Evolutionary conservation across 2,329 filamentous ascomycete species (phyloP).

Genomic region (Thelonectria blattea): DNA sequence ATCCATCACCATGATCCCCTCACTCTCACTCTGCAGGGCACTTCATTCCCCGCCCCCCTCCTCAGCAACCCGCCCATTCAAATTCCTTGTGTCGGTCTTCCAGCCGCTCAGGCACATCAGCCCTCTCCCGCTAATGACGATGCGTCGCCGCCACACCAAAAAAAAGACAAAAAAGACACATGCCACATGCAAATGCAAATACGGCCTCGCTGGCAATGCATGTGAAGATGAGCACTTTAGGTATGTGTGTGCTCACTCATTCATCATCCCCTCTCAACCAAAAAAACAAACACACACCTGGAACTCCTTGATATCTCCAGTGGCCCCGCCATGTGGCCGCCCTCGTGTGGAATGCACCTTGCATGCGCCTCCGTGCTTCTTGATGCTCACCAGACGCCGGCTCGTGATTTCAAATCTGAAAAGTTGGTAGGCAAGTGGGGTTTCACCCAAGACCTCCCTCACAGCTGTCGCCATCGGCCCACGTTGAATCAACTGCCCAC

Average conservation of each 20-base stretch:
- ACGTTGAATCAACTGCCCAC: neutral
- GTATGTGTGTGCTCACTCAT: slow-evolving; percentile 10
- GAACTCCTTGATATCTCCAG: neutral
- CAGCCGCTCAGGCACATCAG: slow-evolving; percentile 14
- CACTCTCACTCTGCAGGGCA: no score
- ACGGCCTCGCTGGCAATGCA: neutral
- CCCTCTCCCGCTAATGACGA: neutral
- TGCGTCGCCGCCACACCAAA: neutral
- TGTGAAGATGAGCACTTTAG: neutral
- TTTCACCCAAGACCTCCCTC: neutral
- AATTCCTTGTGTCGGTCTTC: slow-evolving; percentile 5
- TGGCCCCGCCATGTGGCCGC: slow-evolving; percentile 2
- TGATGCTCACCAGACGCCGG: neutral
- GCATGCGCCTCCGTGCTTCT: slow-evolving; percentile 16
- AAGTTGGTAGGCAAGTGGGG: no score
- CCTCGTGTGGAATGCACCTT: slow-evolving; percentile 12
- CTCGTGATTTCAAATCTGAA: neutral
- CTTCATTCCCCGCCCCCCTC: neutral
- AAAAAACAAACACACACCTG: no score
- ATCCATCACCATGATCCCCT: neutral
- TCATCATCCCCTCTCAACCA: neutral
- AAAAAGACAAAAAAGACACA: neutral
- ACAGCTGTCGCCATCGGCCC: neutral
- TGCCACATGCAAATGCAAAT: neutral
- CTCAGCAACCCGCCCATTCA: neutral